Conservation (phyloP, 2,329 filamentous ascomycete genomes). For the Domatiomyces globalis region DNA sequence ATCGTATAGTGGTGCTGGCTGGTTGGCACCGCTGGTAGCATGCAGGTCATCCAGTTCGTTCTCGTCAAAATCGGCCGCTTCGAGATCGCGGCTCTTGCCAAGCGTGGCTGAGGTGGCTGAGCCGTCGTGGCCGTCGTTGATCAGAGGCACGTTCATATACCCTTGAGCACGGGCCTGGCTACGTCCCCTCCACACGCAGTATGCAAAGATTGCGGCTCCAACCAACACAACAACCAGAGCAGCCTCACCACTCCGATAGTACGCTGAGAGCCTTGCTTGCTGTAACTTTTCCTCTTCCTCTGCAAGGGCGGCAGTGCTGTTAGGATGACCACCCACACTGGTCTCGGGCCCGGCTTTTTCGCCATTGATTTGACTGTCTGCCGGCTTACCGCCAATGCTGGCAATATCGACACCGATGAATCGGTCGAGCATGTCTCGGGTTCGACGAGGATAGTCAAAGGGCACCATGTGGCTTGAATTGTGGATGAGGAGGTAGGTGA, state of each 20-base stretch:
- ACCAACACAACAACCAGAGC: conserved; percentile 70
- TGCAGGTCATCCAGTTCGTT: conserved; percentile 43
- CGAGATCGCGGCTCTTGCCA: conserved; percentile 36
- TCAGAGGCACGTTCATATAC: conserved; percentile 23
- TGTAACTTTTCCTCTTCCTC: conserved; percentile 60
- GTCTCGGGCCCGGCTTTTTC: conserved; percentile 61
- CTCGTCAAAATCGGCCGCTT: conserved; percentile 50
- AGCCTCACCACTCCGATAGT: conserved; percentile 73
- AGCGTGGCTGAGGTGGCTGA: conserved; percentile 24
- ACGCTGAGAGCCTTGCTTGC: conserved; percentile 75
- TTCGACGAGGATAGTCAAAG: conserved; percentile 75
- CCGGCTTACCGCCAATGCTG: conserved; percentile 65
- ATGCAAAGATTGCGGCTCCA: conserved; percentile 60
- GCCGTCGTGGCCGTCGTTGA: conserved; percentile 7
- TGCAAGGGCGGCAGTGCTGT: conserved; percentile 52
- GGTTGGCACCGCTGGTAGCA: conserved; percentile 13
- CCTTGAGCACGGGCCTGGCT: conserved; percentile 33
- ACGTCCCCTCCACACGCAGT: conserved; percentile 47
- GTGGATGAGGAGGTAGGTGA: conserved; percentile 91
- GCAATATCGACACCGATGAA: conserved; percentile 90
- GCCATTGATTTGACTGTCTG: conserved; percentile 70
- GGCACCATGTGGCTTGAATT: conserved; percentile 98
- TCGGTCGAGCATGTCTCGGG: conserved; percentile 90
- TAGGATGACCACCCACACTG: conserved; percentile 59
- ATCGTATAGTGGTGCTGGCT: conserved; percentile 26